Evolutionary conservation across 345 rosid species (phyloP), one percentile per base, ranked within the genome.

Genomic region (Dipteronia sinensis): DNA sequence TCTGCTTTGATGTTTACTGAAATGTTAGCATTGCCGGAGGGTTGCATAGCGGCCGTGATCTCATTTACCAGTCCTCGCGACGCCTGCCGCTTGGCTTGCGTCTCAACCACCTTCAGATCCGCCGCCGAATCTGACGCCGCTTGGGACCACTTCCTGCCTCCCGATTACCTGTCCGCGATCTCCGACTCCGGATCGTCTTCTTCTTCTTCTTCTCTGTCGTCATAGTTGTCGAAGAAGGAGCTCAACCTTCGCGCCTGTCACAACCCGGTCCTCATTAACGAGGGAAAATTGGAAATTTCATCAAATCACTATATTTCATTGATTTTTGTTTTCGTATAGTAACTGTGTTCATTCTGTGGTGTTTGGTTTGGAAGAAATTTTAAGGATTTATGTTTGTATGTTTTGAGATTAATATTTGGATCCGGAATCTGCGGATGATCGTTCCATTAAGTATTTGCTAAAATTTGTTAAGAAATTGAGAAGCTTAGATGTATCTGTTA

Each of bases 61-160:
- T 56, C 23, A 22, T n/a, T 56, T 20, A 56, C 62, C 62, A 56
- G 62, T 6, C 62, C 62, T 20, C 62, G 23, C 7, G 85, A 82
- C 20, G 79, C 80, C 1, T 82, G 85, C 75, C 38, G 77, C 6
- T 44, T 77, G 15, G 66, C 83, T 7, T 25, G 62, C 10, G 76
- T 79, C 22, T 84, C 85, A n/a, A 65, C 59, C 17, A 19, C 29
- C 4, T 79, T 84, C 53, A 65, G 49, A 69, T 79, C 79, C 29
- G 79, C 77, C 0, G 67, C 83, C 11, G 79, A 79, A 13, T 84
- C 84, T 0, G 87, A 84, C 69, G 64, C 76, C 20, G 87, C 81
- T 47, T 81, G 87, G 87, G 63, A 29, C 3, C 67, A 38, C 31
- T 77, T 81, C 69, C 71, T 84, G 11, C 87, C 87, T 7, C 25